A percentile compares a stretch with the other conserved stretches of the same genome.
These are phyloP conservation scores for Pichia sp. DNA, from an alignment of 1,139 yeast species.

Conservation along the genomic window DNA sequence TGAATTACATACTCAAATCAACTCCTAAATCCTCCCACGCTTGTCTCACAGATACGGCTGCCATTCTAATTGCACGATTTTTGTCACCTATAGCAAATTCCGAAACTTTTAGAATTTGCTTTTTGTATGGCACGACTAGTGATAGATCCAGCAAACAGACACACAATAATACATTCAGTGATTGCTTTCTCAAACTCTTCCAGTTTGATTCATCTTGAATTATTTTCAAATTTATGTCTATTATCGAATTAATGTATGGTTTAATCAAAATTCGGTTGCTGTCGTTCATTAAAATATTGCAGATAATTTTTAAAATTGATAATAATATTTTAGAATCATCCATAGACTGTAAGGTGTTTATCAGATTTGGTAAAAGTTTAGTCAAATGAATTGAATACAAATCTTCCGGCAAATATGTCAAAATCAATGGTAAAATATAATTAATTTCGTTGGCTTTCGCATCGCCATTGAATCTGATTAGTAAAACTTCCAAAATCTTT, in stretches of 20 bases:
- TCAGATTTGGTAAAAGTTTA: constrained; percentile 6
- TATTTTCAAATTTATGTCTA: constrained; percentile 6
- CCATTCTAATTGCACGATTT: constrained; percentile 64
- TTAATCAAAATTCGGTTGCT: constrained; percentile 3
- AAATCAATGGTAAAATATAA: constrained; percentile 8
- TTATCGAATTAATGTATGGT: constrained; percentile 10
- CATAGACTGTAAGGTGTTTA: constrained; percentile 4
- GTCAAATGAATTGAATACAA: constrained; percentile 7
- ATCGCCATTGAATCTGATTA: neutral
- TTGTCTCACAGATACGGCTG: constrained; percentile 76
- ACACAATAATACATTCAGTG: constrained; percentile 49
- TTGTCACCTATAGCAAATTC: constrained; percentile 60
- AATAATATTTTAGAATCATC: constrained; percentile 5
- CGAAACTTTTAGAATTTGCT: constrained; percentile 40
- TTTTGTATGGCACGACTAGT: constrained; percentile 45
- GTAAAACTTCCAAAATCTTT: constrained; percentile 8
- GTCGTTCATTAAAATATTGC: constrained; percentile 6
- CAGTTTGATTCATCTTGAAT: constrained; percentile 7
- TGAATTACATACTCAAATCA: constrained; percentile 5
- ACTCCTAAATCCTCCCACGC: constrained; percentile 12
- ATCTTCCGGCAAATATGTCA: constrained; percentile 11
- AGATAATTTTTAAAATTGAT: constrained; percentile 8
- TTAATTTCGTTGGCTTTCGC: neutral
- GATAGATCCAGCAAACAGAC: constrained; percentile 28
- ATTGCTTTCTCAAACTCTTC: constrained; percentile 44